A percentile compares a stretch with the other conserved stretches of the same genome.
Conservation (phyloP, 139 green algal genomes). For the Picochlorum sp. region DNA sequence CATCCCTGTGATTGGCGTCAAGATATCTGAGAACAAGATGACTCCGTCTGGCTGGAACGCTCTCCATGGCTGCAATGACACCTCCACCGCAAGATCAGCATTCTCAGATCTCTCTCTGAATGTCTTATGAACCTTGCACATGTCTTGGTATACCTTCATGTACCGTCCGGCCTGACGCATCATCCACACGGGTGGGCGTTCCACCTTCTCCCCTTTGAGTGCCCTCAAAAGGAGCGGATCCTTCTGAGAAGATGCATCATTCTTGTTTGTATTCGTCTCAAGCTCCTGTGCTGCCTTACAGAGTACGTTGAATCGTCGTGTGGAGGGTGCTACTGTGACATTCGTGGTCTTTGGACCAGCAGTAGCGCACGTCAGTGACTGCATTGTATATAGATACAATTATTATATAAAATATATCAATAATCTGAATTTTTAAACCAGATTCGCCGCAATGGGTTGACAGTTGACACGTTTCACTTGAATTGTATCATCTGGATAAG, state of each 20-base stretch:
- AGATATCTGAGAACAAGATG: constrained; percentile 93
- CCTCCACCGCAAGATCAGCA: constrained; percentile 80
- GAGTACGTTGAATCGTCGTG: not conserved
- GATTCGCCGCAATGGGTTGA: too few relatives aligned
- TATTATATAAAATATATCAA: too few relatives aligned
- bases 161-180: constrained; percentile 95
- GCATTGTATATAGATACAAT: too few relatives aligned
- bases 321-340: too few relatives aligned
- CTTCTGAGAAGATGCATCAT: not conserved
- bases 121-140: constrained; percentile 84
- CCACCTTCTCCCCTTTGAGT: constrained; percentile 66
- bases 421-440: too few relatives aligned
- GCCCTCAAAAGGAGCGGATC: constrained; percentile 72
- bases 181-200: constrained; percentile 92
- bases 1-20: constrained; percentile 86
- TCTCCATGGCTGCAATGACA: constrained; percentile 85
- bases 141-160: constrained; percentile 93
- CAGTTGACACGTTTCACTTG: too few relatives aligned
- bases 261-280: not conserved
- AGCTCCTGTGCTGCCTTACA: not conserved
- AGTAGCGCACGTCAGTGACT: too few relatives aligned
- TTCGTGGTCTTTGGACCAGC: too few relatives aligned
- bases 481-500: too few relatives aligned
- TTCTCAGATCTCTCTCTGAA: constrained; percentile 89
- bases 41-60: constrained; percentile 91